Base-by-base conservation (phyloP, 345 rosid genomes). In the Abelmoschus esculentus region DNA sequence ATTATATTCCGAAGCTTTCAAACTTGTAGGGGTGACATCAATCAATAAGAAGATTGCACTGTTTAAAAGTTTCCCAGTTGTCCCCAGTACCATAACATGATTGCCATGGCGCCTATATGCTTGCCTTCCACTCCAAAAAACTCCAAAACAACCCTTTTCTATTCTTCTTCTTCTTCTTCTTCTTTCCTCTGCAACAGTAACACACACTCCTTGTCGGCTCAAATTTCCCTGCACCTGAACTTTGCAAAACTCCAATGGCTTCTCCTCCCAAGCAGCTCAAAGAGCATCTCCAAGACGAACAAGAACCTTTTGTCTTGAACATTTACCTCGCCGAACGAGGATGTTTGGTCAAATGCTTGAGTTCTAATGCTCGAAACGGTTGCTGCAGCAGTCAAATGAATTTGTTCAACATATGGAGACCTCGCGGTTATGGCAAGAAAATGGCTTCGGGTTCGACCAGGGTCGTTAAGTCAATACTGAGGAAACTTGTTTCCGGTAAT, bases 271-370 rank as follows among this genome's bases (percentile, higher is more conserved):
- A 78, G 64, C 69, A 58, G 73, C 79, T 76, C 13, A 40, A 69
- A 72, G 78, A 83, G 63, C 77, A 80, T 78, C 84, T 80, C 44
- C 76, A 61, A 55, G 78, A 76, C 72, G 62, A 74, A 54, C 80
- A 78, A 66, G 76, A 83, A 64, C 84, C 86, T n/a, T 83, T 78
- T 59, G 56, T 31, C 1, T 73, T 80, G 15, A 61, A 57, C 19
- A 42, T 61, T 19, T 72, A 66, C 77, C 75, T 78, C 28, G 62
- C 66, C 1, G 84, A 78, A 63, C 72, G 80, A 59, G 71, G 65
- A 53, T 47, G 26, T 15, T 58, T 55, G 28, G 38, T 62, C 42
- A 69, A 61, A 70, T 49, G 73, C 53, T 31, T 34, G 38, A 73
- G 66, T 52, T 66, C 74, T 19, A 17, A 31, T 32, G 46, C 47